Conservation (phyloP, 1,284 basidiomycete species). For the Ceratobasidium sp. region DNA sequence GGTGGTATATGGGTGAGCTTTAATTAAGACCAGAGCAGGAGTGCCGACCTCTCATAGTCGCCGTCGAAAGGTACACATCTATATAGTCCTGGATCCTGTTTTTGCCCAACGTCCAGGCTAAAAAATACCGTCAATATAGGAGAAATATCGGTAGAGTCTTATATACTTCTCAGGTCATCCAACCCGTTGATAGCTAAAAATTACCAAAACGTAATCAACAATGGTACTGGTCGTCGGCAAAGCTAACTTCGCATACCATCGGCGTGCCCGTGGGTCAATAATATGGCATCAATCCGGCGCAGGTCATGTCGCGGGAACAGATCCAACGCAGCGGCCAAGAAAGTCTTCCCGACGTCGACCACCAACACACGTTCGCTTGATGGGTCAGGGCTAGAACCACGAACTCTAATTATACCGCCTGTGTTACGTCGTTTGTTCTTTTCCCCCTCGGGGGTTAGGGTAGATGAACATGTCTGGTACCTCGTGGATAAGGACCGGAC, state of each 20-base stretch:
- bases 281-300: conserved; percentile 77
- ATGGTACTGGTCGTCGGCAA: neutral
- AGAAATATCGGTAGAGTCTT: neutral
- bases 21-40: no score
- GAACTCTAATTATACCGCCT: conserved; percentile 67
- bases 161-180: conserved; percentile 78
- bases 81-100: conserved; percentile 73
- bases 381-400: conserved; percentile 60
- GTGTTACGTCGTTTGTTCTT: conserved; percentile 83
- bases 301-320: conserved; percentile 82
- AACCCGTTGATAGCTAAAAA: conserved; percentile 80
- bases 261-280: conserved; percentile 83
- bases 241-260: conserved; percentile 64
- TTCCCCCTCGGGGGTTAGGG: conserved; percentile 69
- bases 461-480: conserved; percentile 75
- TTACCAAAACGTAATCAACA: neutral
- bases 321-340: conserved; percentile 76
- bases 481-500: neutral
- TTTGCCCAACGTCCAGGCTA: conserved; percentile 77
- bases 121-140: conserved; percentile 29
- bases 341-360: conserved; percentile 84
- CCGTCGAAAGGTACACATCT: conserved; percentile 74
- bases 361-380: conserved; percentile 68
- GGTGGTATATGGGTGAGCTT: neutral
- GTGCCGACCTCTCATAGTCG: conserved; percentile 61